Base-by-base conservation (phyloP, 768 basidiomycete species). In the Leccinum barrowsii region DNA sequence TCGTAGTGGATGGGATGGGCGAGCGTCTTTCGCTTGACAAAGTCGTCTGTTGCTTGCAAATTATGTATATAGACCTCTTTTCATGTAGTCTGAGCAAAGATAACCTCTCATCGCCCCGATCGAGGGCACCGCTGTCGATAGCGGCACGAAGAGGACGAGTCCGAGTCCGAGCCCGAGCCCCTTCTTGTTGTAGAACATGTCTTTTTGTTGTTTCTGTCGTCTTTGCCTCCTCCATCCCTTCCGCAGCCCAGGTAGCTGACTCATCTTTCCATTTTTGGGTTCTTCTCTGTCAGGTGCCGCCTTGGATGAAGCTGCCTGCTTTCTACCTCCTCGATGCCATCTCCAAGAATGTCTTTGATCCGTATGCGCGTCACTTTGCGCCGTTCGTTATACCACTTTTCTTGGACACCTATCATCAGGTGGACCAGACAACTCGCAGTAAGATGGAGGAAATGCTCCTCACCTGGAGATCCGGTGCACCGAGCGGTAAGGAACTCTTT, bases 371-470 rank as follows among this genome's bases (percentile, higher is more conserved):
- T 59, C 83, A 87, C 61, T 94, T 99, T 67, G 81, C 89, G 11
- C 80, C 85, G 10, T 83, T 94, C 70, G 89, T 95, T 60, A 87
- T 89, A 57, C 82, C 85, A 21, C 76, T 95, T 17, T 98, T 94
- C 76, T 78, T 97, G 63, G 85, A 91, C 62, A 87, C 94, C 28
- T 98, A 98, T 74, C 80, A 83, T 49, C 81, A 85, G 65, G 95
- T 97, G 63, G 94, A 97, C 69, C 85, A 85, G 52, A 75, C 74
- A 44, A 96, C 92, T 24, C 86, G 90, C 60, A 84, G 85, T 71
- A 98, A 98, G 74, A 95, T 99, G 92, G 93, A 96, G 70, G 97
- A 99, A 74, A 94, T 99, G 87, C 83, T 98, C 13, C 74, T 91
- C 28, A 96, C 97, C 6, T 99, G 97, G 97, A 82, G 94, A 42